phyloP scores from a whole-genome alignment of 1,139 yeast genomes.

The Yamadazyma diospyri region DNA sequence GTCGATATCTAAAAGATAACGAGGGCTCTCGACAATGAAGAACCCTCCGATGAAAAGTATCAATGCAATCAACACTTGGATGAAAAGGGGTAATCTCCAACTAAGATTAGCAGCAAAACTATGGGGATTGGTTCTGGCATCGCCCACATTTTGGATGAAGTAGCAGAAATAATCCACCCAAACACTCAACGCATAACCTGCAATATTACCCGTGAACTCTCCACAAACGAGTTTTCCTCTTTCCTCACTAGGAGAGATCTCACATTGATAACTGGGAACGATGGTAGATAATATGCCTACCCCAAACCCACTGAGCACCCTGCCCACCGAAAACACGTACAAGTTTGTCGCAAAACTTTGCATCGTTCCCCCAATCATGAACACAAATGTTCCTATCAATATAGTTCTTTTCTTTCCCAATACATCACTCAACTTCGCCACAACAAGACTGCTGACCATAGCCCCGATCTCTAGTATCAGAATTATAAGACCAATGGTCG shows the following conservation, averaged over 20 bases:
- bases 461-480: slow-evolving; percentile 54
- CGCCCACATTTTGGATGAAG: slow-evolving; percentile 42
- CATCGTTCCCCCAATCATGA: slow-evolving; percentile 49
- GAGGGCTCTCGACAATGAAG: slow-evolving; percentile 53
- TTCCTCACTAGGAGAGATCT: slow-evolving; percentile 52
- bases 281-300: slow-evolving; percentile 52
- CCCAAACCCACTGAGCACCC: slow-evolving; percentile 51
- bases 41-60: slow-evolving; percentile 48
- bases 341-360: slow-evolving; percentile 46
- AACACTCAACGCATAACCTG: slow-evolving; percentile 50
- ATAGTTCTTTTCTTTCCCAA: slow-evolving; percentile 50
- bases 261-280: slow-evolving; percentile 55
- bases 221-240: slow-evolving; percentile 54
- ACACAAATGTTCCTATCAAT: slow-evolving; percentile 44
- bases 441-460: slow-evolving; percentile 43
- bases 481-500: slow-evolving; percentile 48
- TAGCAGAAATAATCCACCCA: slow-evolving; percentile 56
- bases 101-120: slow-evolving; percentile 43
- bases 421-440: slow-evolving; percentile 43
- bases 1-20: slow-evolving; percentile 52
- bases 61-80: slow-evolving; percentile 47
- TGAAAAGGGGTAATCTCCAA: slow-evolving; percentile 51
- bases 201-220: slow-evolving; percentile 52
- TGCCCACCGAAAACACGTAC: slow-evolving; percentile 43
- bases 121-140: slow-evolving; percentile 34